These are phyloP conservation scores for Juglanconis sp. DNA, from an alignment of 2,329 filamentous ascomycete genomes.

Conservation along the genomic window DNA sequence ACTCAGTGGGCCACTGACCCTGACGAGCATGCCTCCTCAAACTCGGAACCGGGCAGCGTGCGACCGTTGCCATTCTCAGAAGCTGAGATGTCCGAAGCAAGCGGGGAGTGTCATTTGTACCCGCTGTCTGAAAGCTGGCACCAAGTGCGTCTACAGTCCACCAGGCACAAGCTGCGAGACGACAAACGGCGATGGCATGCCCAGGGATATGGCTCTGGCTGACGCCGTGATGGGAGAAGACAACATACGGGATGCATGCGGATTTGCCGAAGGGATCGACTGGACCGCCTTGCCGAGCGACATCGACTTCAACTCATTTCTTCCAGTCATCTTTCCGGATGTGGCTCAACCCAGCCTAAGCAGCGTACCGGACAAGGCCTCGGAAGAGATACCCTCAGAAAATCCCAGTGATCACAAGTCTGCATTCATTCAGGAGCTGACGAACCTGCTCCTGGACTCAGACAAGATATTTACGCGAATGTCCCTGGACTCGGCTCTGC, in stretches of 20 bases:
- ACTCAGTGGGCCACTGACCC: not conserved
- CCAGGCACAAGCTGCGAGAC: constrained; percentile 21
- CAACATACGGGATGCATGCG: no score
- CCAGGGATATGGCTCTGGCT: not conserved
- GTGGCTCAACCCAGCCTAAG: not conserved
- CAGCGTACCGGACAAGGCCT: not conserved
- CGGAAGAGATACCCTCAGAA: constrained; percentile 3
- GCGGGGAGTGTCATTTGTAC: constrained; percentile 33
- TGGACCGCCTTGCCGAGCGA: not conserved
- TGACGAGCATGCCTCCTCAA: constrained; percentile 16
- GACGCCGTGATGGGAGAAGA: not conserved
- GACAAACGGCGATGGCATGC: constrained; percentile 19
- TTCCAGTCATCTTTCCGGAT: not conserved
- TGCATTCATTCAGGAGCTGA: constrained; percentile 21
- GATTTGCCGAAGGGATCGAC: not conserved
- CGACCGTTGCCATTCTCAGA: constrained; percentile 46
- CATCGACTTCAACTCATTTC: constrained; percentile 4
- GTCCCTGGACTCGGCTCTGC: constrained; percentile 20
- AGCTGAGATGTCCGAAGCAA: constrained; percentile 42
- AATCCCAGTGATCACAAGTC: constrained; percentile 4
- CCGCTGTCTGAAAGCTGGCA: constrained; percentile 39
- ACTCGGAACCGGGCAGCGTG: constrained; percentile 33
- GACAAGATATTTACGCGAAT: constrained; percentile 26
- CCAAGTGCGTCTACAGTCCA: constrained; percentile 42
- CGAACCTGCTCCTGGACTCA: constrained; percentile 23